A percentile compares a stretch with the other conserved stretches of the same genome.
phyloP scores from a whole-genome alignment of 768 basidiomycete species.

The Amanita polypyramis region DNA sequence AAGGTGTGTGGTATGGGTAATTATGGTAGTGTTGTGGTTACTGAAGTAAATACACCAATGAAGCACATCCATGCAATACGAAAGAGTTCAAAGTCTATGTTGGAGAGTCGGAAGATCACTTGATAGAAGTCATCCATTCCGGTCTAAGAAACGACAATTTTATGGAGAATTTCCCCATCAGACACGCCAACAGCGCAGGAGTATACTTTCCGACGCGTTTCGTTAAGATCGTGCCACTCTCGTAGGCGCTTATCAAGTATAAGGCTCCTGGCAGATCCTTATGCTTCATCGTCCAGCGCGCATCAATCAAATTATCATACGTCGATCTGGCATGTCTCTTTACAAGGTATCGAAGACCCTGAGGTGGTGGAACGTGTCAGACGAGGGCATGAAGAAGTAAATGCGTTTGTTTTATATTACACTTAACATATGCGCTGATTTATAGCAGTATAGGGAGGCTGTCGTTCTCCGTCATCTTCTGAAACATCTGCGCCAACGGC shows the following conservation, averaged over 20 bases:
- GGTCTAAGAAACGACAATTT: slow-evolving; percentile 55
- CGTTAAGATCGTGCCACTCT: slow-evolving; percentile 66
- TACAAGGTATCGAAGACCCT: slow-evolving; percentile 50
- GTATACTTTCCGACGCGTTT: slow-evolving; percentile 55
- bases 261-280: background rate
- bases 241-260: slow-evolving; percentile 32
- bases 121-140: slow-evolving; percentile 57
- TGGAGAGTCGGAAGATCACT: slow-evolving; percentile 51
- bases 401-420: slow-evolving; percentile 11
- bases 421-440: slow-evolving; percentile 1
- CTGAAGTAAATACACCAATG: slow-evolving; percentile 2
- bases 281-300: slow-evolving; percentile 30
- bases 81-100: slow-evolving; percentile 71
- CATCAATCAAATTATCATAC: slow-evolving; percentile 67
- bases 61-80: slow-evolving; percentile 80
- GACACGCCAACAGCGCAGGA: slow-evolving; percentile 44
- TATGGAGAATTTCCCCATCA: slow-evolving; percentile 54
- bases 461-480: slow-evolving; percentile 55
- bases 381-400: slow-evolving; percentile 51
- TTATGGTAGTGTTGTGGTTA: slow-evolving; percentile 2
- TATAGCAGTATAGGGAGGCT: slow-evolving; percentile 52
- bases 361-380: slow-evolving; percentile 45
- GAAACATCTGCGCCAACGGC: slow-evolving; percentile 70
- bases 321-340: slow-evolving; percentile 66
- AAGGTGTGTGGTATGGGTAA: slow-evolving; percentile 21